phyloP scores from a whole-genome alignment of 2,329 filamentous ascomycete genomes.

The Coniochaeta sp. region DNA sequence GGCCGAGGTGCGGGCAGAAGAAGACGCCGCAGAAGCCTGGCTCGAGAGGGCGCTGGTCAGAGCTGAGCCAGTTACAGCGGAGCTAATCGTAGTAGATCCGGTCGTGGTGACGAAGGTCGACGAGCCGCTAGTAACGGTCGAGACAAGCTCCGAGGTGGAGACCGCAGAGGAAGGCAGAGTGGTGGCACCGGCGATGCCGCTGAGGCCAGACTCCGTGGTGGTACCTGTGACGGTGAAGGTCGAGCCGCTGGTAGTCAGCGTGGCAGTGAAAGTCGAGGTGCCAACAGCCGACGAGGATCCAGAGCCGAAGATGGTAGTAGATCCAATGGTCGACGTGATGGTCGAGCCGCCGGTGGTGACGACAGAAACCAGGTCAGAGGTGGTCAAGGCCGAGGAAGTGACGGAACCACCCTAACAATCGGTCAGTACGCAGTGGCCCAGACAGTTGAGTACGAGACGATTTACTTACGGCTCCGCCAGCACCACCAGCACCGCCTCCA shows the following conservation, averaged over 20 bases:
- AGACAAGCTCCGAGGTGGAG: constrained; percentile 7
- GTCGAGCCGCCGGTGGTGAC: constrained; percentile 8
- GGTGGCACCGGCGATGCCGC: constrained; percentile 13
- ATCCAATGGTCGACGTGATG: constrained; percentile 7
- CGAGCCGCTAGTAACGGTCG: constrained; percentile 8
- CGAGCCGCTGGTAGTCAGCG: constrained; percentile 24
- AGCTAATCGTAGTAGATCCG: constrained; percentile 13
- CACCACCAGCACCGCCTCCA: neutral
- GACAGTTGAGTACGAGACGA: neutral
- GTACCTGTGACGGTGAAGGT: constrained; percentile 26
- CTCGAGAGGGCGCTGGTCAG: constrained; percentile 14
- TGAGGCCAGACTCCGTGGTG: constrained; percentile 23
- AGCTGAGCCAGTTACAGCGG: constrained; percentile 12
- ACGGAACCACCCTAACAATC: neutral
- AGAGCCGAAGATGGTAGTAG: constrained; percentile 6
- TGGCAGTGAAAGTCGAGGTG: constrained; percentile 29
- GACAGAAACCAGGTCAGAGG: constrained; percentile 7
- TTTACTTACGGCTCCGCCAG: neutral
- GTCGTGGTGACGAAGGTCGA: constrained; percentile 16
- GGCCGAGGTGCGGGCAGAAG: constrained; percentile 7
- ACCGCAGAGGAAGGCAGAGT: constrained; percentile 9
- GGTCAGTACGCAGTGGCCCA: neutral
- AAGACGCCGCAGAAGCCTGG: constrained; percentile 10
- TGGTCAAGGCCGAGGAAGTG: constrained; percentile 7
- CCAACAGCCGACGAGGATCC: constrained; percentile 15